These are phyloP conservation scores for Citrus inodora DNA, from an alignment of 345 rosid species.

Conservation along the genomic window DNA sequence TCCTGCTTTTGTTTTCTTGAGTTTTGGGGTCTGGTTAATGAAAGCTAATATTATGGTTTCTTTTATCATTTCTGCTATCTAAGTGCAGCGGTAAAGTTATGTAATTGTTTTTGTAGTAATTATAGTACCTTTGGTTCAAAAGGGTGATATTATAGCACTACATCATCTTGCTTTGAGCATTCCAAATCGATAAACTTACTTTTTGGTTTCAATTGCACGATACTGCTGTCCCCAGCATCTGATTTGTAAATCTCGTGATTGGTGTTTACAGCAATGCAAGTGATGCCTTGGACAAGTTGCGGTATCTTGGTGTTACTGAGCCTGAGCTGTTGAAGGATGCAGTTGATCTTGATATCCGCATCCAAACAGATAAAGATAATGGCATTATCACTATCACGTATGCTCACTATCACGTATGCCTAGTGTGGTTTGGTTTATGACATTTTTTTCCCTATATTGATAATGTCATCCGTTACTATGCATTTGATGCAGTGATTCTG, in stretches of 20 bases:
- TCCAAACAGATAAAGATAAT: conserved; percentile 79
- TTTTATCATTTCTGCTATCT: neutral
- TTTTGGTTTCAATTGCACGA: neutral
- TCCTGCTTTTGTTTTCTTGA: neutral
- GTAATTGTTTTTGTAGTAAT: too few species aligned
- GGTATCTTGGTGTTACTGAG: conserved; percentile 80
- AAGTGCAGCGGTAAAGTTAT: neutral
- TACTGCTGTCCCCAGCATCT: neutral
- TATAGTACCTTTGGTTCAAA: neutral
- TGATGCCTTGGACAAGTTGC: conserved; percentile 93
- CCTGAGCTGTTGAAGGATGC: conserved; percentile 71
- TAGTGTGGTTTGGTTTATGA: neutral
- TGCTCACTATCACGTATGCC: conserved; percentile 67
- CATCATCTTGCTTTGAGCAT: neutral
- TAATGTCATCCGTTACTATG: conserved; percentile 1
- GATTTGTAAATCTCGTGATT: conserved; percentile 4
- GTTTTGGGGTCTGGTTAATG: neutral
- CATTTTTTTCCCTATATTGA: neutral
- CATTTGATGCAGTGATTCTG: conserved; percentile 65
- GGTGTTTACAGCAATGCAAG: conserved; percentile 77
- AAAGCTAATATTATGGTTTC: neutral
- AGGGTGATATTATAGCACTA: neutral
- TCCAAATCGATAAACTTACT: neutral
- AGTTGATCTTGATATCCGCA: conserved; percentile 79
- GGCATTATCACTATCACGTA: conserved; percentile 79